Base-by-base conservation (phyloP, 2,329 filamentous ascomycete species). In the Pseudogymnoascus sp. region DNA sequence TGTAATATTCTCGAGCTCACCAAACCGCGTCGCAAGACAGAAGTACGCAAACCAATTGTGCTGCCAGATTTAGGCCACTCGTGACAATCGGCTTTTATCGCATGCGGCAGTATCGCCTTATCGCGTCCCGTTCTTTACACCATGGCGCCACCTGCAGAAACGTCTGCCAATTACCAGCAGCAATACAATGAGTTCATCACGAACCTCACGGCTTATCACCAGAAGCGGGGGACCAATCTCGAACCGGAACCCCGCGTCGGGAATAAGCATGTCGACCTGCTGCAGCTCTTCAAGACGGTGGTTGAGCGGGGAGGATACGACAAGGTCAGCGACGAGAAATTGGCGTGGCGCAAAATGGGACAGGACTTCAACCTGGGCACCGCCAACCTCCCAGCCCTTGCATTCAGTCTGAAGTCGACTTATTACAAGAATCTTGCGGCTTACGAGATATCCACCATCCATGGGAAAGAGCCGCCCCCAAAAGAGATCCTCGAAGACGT, bases 341-440 rank as follows among this genome's bases (percentile, higher is more conserved):
- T 95, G 67, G 89, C 90, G 61, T 96, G 92, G 92, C 84, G 91
- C 67, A 86, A 85, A 69, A 82, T 96, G 70, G 90, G 70, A 18
- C 82, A 86, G 62, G 87, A 92, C 69, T 87, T 96, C 63, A 85
- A 90, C 60, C 84, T 92, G 66, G 85, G 85, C 71, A 86, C 86
- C 63, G 82, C 83, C 70, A 92, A 93, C 72, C 85, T 90, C 65
- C 83, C 91, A 5, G 90, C 91, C n/a, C 85, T 91, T 64, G 91
- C 91, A 12, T 96, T 95, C 76, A 84, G 89, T 64, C 79, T 96
- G 63, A 96, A 96, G 77, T 88, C 89, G 63, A 86, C 89, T 66
- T 96, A 94, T 77, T 95, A 95, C 79, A 92, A 91, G 75, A 91
- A 93, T 70, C 82, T 96, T 50, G 88, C 89, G 11, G 91, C 92